A percentile compares a stretch with the other conserved stretches of the same genome.
These are phyloP conservation scores for Pythium sp. DNA, from an alignment of 352 stramenopile genomes.

Conservation along the genomic window DNA sequence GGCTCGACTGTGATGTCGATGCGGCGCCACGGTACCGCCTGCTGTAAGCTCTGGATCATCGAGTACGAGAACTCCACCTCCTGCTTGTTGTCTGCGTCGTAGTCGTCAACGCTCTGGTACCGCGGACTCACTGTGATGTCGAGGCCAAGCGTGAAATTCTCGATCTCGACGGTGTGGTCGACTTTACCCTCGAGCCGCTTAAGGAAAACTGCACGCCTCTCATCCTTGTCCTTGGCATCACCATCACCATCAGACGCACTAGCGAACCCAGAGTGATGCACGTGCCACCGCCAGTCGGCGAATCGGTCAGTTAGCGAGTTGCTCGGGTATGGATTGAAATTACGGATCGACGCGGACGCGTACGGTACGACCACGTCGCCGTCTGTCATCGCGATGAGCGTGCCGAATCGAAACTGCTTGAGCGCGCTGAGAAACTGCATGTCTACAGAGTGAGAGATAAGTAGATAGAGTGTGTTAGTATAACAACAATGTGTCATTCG, in stretches of 20 bases:
- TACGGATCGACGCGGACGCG: constrained; percentile 68
- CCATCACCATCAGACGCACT: background rate
- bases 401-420: constrained; percentile 53
- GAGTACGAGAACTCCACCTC: constrained; percentile 71
- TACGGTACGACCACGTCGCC: constrained; percentile 75
- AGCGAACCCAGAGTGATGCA: constrained; percentile 65
- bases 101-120: constrained; percentile 55
- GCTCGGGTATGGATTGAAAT: constrained; percentile 62
- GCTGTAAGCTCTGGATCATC: constrained; percentile 56
- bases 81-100: constrained; percentile 73
- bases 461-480: background rate
- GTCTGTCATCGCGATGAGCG: constrained; percentile 72
- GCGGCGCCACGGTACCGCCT: constrained; percentile 51
- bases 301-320: constrained; percentile 50
- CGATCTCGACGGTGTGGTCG: constrained; percentile 37
- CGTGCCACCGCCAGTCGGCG: constrained; percentile 64
- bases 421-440: constrained; percentile 54
- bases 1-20: constrained; percentile 69
- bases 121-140: constrained; percentile 18
- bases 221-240: background rate
- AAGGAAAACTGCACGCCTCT: constrained; percentile 24
- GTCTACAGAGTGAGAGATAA: constrained; percentile 21
- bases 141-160: background rate
- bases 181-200: constrained; percentile 39
- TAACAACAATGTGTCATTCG: background rate